Base-by-base conservation (phyloP, 192 early-diverging fungal genomes). In the Kickxella alabastrina region DNA sequence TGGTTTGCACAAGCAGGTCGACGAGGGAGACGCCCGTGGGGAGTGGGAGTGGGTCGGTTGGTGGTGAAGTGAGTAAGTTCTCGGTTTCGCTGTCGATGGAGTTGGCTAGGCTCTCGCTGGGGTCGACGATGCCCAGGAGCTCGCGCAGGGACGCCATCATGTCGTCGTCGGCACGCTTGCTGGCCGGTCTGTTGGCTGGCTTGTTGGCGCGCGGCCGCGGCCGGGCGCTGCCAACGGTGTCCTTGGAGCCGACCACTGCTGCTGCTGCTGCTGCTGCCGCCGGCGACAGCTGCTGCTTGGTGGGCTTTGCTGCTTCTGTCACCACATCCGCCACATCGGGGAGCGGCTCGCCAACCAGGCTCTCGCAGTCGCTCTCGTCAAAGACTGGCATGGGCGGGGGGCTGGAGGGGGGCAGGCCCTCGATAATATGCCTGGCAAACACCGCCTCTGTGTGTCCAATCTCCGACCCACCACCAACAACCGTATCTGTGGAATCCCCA, bases 71-170 rank as follows among this genome's bases (percentile, higher is more conserved):
- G 47, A 68, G 45, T 21, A 69, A 62, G 19, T 48, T 55, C 49
- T 76, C 73, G 17, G 66, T 76, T 41, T 76, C 73, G 61, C 62
- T 54, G 71, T 75, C 71, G 14, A 75, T 59, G 17, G 71, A 32
- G 52, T 75, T 65, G 10, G 71, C 71, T 37, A 75, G 64, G 46
- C 64, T 48, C 57, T 75, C 71, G 64, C 71, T 75, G 10, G 59
- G 71, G 29, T 75, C 71, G 17, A 75, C 71, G 15, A 75, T 52
- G 41, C 71, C 71, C 34, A 75, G 59, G 21, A 75, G 64, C 59
- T 69, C 66, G 36, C 73, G 65, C 43, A 68, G 46, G 19, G 65
- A 69, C 18, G 49, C 54, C 66, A 64, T 68, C 53, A 69, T 69
- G 34, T 68, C 73, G 52, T 76, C 66, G 53, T 76, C 65, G 10